phyloP scores from a whole-genome alignment of 306 rosid genomes.

The Acacia acuminata region DNA sequence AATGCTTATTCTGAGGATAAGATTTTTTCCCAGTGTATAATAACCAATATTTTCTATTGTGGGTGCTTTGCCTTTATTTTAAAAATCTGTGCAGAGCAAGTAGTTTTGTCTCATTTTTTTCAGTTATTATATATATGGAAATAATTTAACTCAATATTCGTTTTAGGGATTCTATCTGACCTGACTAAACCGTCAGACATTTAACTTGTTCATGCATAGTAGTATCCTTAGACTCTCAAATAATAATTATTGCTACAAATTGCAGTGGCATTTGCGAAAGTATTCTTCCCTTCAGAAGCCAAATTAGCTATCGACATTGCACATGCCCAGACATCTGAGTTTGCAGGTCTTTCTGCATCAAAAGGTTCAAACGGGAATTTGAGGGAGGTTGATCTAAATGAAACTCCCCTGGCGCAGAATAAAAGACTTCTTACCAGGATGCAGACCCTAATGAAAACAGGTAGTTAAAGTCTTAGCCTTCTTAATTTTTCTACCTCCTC shows the following conservation, averaged over 20 bases:
- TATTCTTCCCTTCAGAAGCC: slow-evolving; percentile 86
- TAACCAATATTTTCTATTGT: background rate
- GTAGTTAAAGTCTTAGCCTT: slow-evolving; percentile 37
- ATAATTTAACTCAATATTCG: background rate
- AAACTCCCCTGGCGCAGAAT: slow-evolving; percentile 63
- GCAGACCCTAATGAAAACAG: slow-evolving; percentile 81
- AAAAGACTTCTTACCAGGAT: slow-evolving; percentile 67
- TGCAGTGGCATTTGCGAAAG: slow-evolving; percentile 87
- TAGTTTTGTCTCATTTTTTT: background rate
- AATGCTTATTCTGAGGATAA: background rate
- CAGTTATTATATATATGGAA: background rate
- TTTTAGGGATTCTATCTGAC: background rate
- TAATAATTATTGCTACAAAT: slow-evolving; percentile 15
- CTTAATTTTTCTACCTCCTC: background rate
- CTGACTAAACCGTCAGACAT: background rate
- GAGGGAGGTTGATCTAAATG: slow-evolving; percentile 85
- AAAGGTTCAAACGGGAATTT: slow-evolving; percentile 69
- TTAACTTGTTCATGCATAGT: slow-evolving; percentile 12
- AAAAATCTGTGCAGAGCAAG: background rate
- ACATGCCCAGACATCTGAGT: slow-evolving; percentile 55
- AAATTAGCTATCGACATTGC: slow-evolving; percentile 86
- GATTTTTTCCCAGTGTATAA: background rate
- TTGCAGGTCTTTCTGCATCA: slow-evolving; percentile 49
- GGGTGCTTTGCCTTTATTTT: background rate
- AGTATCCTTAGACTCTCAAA: slow-evolving; percentile 19